A percentile compares a stretch with the other conserved stretches of the same genome.
These are phyloP conservation scores for Ogataea salicorniae DNA, from an alignment of 805 yeast genomes.

Conservation along the genomic window DNA sequence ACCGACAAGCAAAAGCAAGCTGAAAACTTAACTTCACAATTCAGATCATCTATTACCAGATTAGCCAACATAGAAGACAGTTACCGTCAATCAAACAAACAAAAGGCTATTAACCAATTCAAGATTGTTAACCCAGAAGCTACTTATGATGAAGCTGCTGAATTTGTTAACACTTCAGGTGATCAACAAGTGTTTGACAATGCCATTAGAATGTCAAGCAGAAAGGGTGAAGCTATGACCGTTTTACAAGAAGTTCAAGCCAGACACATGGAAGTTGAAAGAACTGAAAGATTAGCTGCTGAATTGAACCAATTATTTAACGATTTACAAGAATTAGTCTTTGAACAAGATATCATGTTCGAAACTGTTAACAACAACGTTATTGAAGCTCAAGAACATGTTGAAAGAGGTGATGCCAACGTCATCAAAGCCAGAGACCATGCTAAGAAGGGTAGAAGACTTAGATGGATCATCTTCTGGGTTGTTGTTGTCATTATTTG, in stretches of 20 bases:
- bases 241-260: conserved; percentile 94
- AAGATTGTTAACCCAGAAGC: conserved; percentile 85
- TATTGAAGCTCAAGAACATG: conserved; percentile 77
- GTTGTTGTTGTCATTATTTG: conserved; percentile 54
- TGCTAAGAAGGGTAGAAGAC: conserved; percentile 86
- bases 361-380: conserved; percentile 80
- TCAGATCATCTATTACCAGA: conserved; percentile 80
- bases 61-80: conserved; percentile 83
- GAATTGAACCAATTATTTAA: conserved; percentile 92
- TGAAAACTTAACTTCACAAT: conserved; percentile 78
- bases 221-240: conserved; percentile 92
- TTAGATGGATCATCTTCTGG: conserved; percentile 81
- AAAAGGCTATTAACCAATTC: conserved; percentile 90
- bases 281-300: conserved; percentile 92
- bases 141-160: conserved; percentile 74
- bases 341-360: conserved; percentile 88
- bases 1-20: conserved; percentile 85
- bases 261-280: conserved; percentile 90
- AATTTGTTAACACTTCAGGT: conserved; percentile 78
- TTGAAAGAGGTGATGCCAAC: conserved; percentile 92
- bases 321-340: conserved; percentile 94
- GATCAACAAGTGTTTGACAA: conserved; percentile 92
- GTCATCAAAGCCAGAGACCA: conserved; percentile 83
- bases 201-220: conserved; percentile 79
- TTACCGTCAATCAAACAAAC: conserved; percentile 76